These are phyloP conservation scores for Mycena citricolor DNA, from an alignment of 1,284 basidiomycete species.

Conservation along the genomic window DNA sequence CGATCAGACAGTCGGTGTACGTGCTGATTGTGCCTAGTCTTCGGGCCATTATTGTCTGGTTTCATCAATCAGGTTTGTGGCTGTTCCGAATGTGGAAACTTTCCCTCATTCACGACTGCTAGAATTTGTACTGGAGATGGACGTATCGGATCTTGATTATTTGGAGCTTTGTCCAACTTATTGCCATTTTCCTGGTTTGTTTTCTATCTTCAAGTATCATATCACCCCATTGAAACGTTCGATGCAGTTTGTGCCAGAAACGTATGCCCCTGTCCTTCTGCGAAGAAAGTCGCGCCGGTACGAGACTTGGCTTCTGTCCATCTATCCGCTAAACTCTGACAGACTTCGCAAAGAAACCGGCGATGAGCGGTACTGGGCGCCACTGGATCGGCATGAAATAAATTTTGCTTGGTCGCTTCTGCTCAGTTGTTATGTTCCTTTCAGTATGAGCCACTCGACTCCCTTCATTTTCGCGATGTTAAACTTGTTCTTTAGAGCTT, in stretches of 20 bases:
- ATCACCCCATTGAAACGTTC: constrained; percentile 28
- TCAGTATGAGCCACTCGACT: constrained; percentile 52
- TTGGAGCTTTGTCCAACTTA: constrained; percentile 52
- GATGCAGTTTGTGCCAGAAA: constrained; percentile 72
- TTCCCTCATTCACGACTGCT: constrained; percentile 36
- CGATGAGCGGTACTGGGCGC: constrained; percentile 54
- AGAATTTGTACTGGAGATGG: constrained; percentile 76
- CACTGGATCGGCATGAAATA: constrained; percentile 48
- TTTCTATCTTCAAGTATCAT: constrained; percentile 7
- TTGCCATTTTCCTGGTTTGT: constrained; percentile 51
- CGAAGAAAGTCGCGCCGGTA: constrained; percentile 55
- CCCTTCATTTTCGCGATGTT: neutral
- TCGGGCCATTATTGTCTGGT: constrained; percentile 63
- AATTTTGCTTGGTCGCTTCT: constrained; percentile 47
- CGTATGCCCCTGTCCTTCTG: constrained; percentile 65
- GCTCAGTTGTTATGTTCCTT: constrained; percentile 65
- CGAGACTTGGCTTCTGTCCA: constrained; percentile 35
- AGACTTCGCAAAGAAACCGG: constrained; percentile 60
- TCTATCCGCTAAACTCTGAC: constrained; percentile 28
- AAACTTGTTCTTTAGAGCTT: constrained; percentile 48
- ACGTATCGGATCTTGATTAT: constrained; percentile 70
- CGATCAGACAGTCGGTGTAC: neutral
- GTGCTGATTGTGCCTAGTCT: constrained; percentile 23
- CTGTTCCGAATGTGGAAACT: constrained; percentile 21
- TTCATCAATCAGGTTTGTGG: constrained; percentile 41